Evolutionary conservation across 2,329 filamentous ascomycete species (phyloP), one percentile per base, ranked within the genome.

Genomic region (Camillea tinctor): DNA sequence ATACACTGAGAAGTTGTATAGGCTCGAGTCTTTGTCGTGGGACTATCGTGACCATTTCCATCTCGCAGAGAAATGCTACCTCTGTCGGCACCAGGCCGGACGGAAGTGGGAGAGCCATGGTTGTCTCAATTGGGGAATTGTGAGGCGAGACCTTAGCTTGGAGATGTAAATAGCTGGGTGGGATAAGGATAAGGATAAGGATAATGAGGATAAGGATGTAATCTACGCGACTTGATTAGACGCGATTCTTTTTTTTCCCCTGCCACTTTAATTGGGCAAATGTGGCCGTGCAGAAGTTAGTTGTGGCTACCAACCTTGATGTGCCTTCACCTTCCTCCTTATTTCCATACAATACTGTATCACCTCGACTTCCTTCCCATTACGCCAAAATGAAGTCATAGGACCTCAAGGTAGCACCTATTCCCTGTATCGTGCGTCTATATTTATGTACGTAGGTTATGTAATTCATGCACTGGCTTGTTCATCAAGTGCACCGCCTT

Each of bases 21-120:
- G 86, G 87, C 66, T 97, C 93, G 56, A 99, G 87, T 65, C 91
- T 86, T 75, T 98, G 93, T 57, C 95, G 91, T 40, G 95, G 95
- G 54, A 98, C 87, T 21, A 99, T 85, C 0, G 93, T 97, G 58
- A 99, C 90, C 70, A 92, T 86, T 79, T 98, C 94, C 93, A 97
- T 98, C 79, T 99, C 95, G 76, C 93, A 97, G 24, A 98, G 81
- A 72, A 98, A 99, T 55, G 93, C 91, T 52, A 96, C 90, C 79
- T 99, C 95, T 65, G 91, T 83, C 61, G 95, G 92, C 69, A 91
- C 89, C 51, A 97, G 84, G 75, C 89, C 79, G 1, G 71, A 63
- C 13, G 69, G 68, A 24, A 73, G 56, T 24, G 72, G 70, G 23
- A 73, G 69, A 26, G 72, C 72, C 72, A 74, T 71, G 63, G 26